Base-by-base conservation (phyloP, 148 eudicot species). In the Pharnaceum exiguum region DNA sequence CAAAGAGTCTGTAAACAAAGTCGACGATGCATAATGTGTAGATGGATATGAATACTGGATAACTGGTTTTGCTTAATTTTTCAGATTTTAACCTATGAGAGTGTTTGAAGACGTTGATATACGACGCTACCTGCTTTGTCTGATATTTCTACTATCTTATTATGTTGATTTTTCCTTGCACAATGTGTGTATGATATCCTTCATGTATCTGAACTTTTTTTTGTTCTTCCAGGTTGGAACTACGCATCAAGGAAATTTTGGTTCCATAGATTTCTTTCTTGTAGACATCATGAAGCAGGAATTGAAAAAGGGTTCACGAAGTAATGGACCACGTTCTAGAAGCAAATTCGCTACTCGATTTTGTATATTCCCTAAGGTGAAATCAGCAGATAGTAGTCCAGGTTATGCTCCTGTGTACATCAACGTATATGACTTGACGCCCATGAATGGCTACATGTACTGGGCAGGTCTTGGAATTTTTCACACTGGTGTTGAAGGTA, bases 381-480 rank as follows among this genome's bases (percentile, higher is more conserved):
- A 87, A 55, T 82, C 85, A 31, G 69, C 68, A 1, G 71, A 67
- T 44, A 62, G 66, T 68, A 70, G 71, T 40, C 74, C 77, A 17
- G 85, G 80, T 45, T 63, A 67, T 38, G 60, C 80, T 30, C 90
- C 96, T 11, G 87, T 89, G 46, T 86, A 83, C 66, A 82, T 89
- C 45, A 89, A 89, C 63, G 96, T 89, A 21, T 89, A 89, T 51
- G 96, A 89, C 63, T 79, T 89, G 76, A 85, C 96, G 44, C 83
- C 85, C 10, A 18, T 66, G 31, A 89, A 89, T 63, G 96, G 96
- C 55, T 89, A 83, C 59, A 54, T 79, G 64, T 89, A 82, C 59
- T 89, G 96, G 96, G 96, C 94, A 12, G 96, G 96, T 57, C 65
- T 85, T 66, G 96, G 96, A 52, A 72, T 85, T 53, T 89, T 78